These are phyloP conservation scores for Hymenoscyphus salicellus DNA, from an alignment of 2,329 filamentous ascomycete species.

Conservation along the genomic window DNA sequence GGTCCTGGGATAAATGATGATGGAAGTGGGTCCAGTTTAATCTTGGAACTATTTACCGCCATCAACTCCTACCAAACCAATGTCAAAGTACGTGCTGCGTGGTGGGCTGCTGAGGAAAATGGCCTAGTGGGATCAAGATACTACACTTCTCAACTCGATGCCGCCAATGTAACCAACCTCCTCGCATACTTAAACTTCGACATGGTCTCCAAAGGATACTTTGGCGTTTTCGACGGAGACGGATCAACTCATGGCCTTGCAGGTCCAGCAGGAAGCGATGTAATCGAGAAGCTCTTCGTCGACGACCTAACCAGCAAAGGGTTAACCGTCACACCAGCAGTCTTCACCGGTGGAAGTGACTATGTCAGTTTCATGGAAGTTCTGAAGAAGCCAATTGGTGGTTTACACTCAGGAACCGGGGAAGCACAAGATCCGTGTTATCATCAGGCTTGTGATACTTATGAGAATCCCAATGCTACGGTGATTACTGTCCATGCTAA, in stretches of 20 bases:
- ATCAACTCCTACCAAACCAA: conserved; percentile 55
- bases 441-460: conserved; percentile 21
- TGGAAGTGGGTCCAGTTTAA: conserved; percentile 56
- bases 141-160: conserved; percentile 51
- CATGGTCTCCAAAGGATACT: conserved; percentile 61
- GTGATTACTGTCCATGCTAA: conserved; percentile 19
- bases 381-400: conserved; percentile 16
- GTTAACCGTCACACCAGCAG: conserved; percentile 12
- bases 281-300: conserved; percentile 52
- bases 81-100: conserved; percentile 61
- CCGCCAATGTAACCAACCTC: conserved; percentile 52
- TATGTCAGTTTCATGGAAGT: conserved; percentile 17
- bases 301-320: conserved; percentile 19
- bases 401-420: conserved; percentile 18
- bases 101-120: conserved; percentile 63
- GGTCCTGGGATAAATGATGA: conserved; percentile 68
- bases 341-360: conserved; percentile 16
- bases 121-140: conserved; percentile 59
- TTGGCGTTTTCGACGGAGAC: conserved; percentile 54
- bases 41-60: conserved; percentile 58
- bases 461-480: conserved; percentile 17
- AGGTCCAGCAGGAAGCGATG: conserved; percentile 53
- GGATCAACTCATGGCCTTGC: conserved; percentile 52
- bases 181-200: conserved; percentile 61
- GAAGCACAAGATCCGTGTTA: conserved; percentile 19